These are phyloP conservation scores for Patellifolia procumbens DNA, from an alignment of 179 eudicot genomes.

Conservation along the genomic window DNA sequence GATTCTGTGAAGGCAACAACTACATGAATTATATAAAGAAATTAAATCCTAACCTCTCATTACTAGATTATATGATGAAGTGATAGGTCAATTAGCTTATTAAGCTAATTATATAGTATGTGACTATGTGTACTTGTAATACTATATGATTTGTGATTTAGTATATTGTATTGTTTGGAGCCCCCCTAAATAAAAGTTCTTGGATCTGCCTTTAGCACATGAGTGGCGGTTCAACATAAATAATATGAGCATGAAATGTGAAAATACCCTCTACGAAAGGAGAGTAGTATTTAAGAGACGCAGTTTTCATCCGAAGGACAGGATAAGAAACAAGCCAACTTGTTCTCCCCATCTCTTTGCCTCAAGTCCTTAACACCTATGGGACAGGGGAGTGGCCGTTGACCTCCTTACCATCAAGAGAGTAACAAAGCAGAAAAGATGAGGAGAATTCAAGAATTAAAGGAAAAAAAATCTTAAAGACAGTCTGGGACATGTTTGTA, in stretches of 20 bases:
- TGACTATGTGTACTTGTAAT: too few species aligned
- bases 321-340: background rate
- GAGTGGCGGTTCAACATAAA: background rate
- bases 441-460: background rate
- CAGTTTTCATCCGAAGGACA: background rate
- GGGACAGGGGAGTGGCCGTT: background rate
- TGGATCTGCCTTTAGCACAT: background rate
- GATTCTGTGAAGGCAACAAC: too few species aligned
- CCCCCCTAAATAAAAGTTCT: too few species aligned
- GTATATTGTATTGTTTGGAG: too few species aligned
- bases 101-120: too few species aligned
- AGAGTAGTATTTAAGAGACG: background rate
- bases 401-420: background rate
- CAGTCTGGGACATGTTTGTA: background rate
- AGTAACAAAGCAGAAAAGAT: background rate
- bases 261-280: background rate
- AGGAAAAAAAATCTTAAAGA: background rate
- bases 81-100: too few species aligned
- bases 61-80: too few species aligned
- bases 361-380: background rate
- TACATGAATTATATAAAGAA: too few species aligned
- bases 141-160: too few species aligned
- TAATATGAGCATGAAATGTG: background rate
- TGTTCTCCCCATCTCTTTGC: background rate
- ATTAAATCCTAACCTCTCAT: too few species aligned